Evolutionary conservation across 179 eudicot species (phyloP), one percentile per base, ranked within the genome.

Genomic region (Patellifolia procumbens): DNA sequence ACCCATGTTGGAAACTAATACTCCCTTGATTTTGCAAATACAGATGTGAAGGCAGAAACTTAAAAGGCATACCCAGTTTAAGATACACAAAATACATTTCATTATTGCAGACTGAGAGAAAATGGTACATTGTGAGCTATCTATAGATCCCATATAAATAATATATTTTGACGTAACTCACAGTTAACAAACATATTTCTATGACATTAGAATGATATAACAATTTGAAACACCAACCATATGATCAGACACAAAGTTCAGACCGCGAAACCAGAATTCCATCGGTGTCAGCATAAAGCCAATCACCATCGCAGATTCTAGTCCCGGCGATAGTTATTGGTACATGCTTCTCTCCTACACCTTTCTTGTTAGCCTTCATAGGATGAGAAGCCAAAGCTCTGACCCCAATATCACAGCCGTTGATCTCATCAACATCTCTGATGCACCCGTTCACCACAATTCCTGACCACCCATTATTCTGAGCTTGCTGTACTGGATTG

Each of bases 211-310:
- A 24, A 58, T 7, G 28, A 45, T 62, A 34, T 12, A 13, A 46
- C 13, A 49, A 42, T 17, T 39, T 39, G 11, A 7, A 7, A 39
- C 45, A 39, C 45, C 9, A 39, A 51, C 32, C 37, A 45, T 3
- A 62, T 37, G 19, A 20, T 80, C 79, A 83, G n/a, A 80, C 81
- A 7, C 74, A 83, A 58, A 80, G 63, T 66, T 83, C 83, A 8
- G 77, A 11, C 28, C 68, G 73, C 31, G 83, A 83, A 29, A 83
- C 72, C 17, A 83, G 79, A 64, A 83, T 83, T 12, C 86, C 86
- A 59, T 83, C 83, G 7, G 86, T 80, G 64, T 83, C 86, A 42
- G 83, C 86, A 80, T 83, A 83, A 22, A 83, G 81, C 86, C 86
- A 83, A 43, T 83, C 86, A 45, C 86, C 83, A 31, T 77, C 81